Conservation (phyloP, 2,329 filamentous ascomycete genomes). For the Diaporthe eres region DNA sequence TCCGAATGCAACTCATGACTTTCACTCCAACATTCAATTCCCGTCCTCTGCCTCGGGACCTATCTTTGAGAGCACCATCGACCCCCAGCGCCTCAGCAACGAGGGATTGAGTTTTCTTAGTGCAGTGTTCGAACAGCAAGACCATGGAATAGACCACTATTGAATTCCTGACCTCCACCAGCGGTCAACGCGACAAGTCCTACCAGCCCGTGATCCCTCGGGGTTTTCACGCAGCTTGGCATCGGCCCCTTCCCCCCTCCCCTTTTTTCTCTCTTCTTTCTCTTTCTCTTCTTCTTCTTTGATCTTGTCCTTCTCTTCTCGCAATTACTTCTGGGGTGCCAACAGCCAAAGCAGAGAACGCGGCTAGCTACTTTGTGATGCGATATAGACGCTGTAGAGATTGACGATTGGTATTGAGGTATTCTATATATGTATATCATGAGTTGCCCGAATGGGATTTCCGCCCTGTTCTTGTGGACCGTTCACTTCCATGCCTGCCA, state of each 20-base stretch:
- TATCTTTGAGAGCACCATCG: too few relatives aligned
- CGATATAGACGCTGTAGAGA: not conserved
- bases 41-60: too few relatives aligned
- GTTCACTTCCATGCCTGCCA: not conserved
- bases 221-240: not conserved
- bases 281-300: not conserved
- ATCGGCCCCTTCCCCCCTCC: not conserved
- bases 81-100: too few relatives aligned
- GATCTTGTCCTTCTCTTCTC: not conserved
- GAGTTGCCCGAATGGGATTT: not conserved
- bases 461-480: not conserved
- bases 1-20: too few relatives aligned
- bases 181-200: not conserved
- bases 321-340: not conserved
- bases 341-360: too few relatives aligned
- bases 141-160: too few relatives aligned
- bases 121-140: too few relatives aligned
- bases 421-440: conserved; percentile 18
- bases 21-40: too few relatives aligned
- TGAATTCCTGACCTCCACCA: too few relatives aligned
- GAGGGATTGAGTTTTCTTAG: too few relatives aligned
- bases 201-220: not conserved
- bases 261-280: too few relatives aligned
- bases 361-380: not conserved
- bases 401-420: conserved; percentile 17